Evolutionary conservation across 148 eudicot species (phyloP).

Genomic region (Fagopyrum tataricum): DNA sequence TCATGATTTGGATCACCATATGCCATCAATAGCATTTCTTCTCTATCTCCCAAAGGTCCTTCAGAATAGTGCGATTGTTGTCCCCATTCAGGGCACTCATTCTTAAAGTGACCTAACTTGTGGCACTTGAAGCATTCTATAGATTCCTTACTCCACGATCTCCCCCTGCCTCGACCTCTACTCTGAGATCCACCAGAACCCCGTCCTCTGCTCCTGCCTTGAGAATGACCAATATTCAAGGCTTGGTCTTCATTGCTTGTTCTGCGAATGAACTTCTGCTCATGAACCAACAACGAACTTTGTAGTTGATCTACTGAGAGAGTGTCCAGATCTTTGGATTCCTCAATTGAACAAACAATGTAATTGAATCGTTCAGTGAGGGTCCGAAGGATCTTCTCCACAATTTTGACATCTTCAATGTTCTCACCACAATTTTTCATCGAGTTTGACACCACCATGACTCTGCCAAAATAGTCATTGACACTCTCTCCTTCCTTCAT

Average conservation of each 20-base stretch:
- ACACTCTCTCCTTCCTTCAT: constrained; percentile 13
- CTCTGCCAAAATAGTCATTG: background rate
- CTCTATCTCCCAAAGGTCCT: background rate
- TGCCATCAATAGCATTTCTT: background rate
- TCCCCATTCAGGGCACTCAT: background rate
- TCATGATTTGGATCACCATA: background rate
- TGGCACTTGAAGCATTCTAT: background rate
- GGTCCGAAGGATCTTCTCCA: constrained; percentile 13
- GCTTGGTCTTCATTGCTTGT: background rate
- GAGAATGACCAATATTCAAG: constrained; percentile 1
- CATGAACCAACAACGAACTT: constrained; percentile 5
- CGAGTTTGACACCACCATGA: too few species aligned
- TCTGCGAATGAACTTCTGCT: constrained; percentile 5
- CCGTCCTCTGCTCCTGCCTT: background rate
- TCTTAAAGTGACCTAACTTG: background rate
- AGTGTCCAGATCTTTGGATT: constrained; percentile 9
- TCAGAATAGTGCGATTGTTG: background rate
- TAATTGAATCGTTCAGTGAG: constrained; percentile 10
- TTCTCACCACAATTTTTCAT: constrained; percentile 11
- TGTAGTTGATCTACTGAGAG: too few species aligned
- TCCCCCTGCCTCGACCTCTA: background rate
- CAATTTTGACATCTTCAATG: constrained; percentile 1
- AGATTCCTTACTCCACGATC: background rate
- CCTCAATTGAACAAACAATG: too few species aligned
- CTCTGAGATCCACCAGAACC: background rate